Evolutionary conservation across 2,329 filamentous ascomycete species (phyloP).

Genomic region (Ophiostoma montium): DNA sequence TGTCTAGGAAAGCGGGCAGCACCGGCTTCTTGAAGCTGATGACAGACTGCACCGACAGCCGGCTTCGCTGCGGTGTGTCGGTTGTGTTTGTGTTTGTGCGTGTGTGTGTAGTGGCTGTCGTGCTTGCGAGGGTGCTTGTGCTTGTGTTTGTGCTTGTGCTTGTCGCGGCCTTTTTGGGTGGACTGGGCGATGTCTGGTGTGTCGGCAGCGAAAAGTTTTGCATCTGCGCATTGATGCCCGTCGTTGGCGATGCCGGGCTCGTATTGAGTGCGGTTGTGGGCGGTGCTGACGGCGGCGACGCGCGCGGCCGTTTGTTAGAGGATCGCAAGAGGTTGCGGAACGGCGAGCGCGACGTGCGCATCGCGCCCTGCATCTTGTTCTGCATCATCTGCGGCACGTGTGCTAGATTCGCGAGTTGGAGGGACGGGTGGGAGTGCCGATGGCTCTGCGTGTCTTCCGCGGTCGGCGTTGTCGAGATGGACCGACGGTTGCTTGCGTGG

Average conservation of each 20-base stretch:
- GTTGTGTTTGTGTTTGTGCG: no score
- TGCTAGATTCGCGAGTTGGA: not conserved
- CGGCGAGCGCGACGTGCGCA: slow-evolving; percentile 12
- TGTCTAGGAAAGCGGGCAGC: slow-evolving; percentile 17
- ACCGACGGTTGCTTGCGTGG: no score
- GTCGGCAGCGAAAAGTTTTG: slow-evolving; percentile 5
- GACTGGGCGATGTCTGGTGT: not conserved
- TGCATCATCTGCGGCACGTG: slow-evolving; percentile 1
- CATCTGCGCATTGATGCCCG: slow-evolving; percentile 3
- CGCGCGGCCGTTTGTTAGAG: slow-evolving; percentile 19
- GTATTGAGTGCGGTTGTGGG: not conserved
- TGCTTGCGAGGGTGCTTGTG: not conserved
- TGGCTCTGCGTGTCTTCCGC: no score
- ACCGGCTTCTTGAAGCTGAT: slow-evolving; percentile 9
- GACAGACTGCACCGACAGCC: slow-evolving; percentile 1
- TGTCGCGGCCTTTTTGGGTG: not conserved
- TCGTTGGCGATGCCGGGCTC: slow-evolving; percentile 13
- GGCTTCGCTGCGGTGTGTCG: not conserved
- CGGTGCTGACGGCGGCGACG: slow-evolving; percentile 14
- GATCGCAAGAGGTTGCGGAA: slow-evolving; percentile 19
- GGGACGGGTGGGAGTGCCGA: no score
- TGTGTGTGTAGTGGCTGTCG: no score
- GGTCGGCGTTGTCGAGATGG: no score
- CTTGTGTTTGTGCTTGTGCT: not conserved
- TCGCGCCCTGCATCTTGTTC: slow-evolving; percentile 7